phyloP scores from a whole-genome alignment of 352 stramenopile species.

The Halophytophthora batemanensis region DNA sequence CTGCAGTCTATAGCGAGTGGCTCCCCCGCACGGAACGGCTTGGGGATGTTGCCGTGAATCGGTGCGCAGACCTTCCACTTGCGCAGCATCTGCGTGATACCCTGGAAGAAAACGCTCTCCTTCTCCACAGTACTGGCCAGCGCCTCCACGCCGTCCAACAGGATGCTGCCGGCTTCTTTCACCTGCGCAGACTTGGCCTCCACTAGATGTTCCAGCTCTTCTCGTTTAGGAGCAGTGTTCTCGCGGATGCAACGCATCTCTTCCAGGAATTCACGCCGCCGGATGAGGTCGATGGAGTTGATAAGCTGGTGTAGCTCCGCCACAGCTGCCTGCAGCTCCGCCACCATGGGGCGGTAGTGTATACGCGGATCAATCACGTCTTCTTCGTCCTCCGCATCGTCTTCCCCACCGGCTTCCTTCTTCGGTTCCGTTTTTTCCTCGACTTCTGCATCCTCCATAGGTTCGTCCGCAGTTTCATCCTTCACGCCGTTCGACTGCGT shows the following conservation, averaged over 20 bases:
- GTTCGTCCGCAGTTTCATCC: slow-evolving; percentile 29
- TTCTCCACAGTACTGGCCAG: slow-evolving; percentile 71
- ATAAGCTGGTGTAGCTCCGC: slow-evolving; percentile 84
- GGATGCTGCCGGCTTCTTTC: slow-evolving; percentile 70
- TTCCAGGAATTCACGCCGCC: slow-evolving; percentile 73
- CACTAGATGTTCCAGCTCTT: slow-evolving; percentile 77
- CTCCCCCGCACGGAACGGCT: slow-evolving; percentile 81
- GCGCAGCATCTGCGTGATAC: slow-evolving; percentile 68
- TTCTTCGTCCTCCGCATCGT: slow-evolving; percentile 38
- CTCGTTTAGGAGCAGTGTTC: slow-evolving; percentile 76
- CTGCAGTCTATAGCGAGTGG: slow-evolving; percentile 83
- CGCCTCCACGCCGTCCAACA: slow-evolving; percentile 68
- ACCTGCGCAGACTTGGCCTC: slow-evolving; percentile 75
- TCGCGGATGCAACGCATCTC: slow-evolving; percentile 86
- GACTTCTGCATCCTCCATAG: slow-evolving; percentile 18
- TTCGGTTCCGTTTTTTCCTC: slow-evolving; percentile 10
- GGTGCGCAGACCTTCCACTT: slow-evolving; percentile 87
- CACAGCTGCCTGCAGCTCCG: slow-evolving; percentile 72
- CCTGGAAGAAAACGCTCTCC: slow-evolving; percentile 83
- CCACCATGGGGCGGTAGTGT: slow-evolving; percentile 83
- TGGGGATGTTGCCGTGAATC: slow-evolving; percentile 85
- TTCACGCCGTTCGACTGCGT: slow-evolving; percentile 19
- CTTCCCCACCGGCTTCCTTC: slow-evolving; percentile 19
- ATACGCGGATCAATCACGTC: slow-evolving; percentile 85
- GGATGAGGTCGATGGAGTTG: slow-evolving; percentile 86